These are phyloP conservation scores for Hirsutella minnesotensis DNA, from an alignment of 2,329 filamentous ascomycete species.

Conservation along the genomic window DNA sequence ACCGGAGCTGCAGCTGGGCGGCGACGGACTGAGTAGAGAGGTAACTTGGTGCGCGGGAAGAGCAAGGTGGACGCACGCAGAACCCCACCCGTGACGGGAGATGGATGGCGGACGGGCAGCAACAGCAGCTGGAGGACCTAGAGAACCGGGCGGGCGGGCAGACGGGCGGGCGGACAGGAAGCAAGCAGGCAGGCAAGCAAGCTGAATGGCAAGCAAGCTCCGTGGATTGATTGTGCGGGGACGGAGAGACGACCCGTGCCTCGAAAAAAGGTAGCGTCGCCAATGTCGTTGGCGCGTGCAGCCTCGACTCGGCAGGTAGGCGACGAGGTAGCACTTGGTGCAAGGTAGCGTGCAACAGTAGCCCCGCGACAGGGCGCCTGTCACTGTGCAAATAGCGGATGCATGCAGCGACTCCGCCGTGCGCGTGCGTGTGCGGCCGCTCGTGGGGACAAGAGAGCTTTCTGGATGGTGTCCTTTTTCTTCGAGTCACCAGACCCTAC, in stretches of 20 bases:
- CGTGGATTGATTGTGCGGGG: slow-evolving; percentile 12
- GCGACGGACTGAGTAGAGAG: background rate
- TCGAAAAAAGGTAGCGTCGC: slow-evolving; percentile 2
- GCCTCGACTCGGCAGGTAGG: slow-evolving; percentile 1
- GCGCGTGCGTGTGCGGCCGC: slow-evolving; percentile 1
- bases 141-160: slow-evolving; percentile 10
- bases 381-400: background rate
- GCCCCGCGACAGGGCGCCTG: background rate
- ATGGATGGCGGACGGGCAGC: slow-evolving; percentile 9
- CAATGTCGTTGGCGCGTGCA: slow-evolving; percentile 3
- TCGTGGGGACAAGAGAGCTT: background rate
- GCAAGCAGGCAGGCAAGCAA: slow-evolving; percentile 14
- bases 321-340: slow-evolving; percentile 1
- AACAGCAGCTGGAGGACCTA: slow-evolving; percentile 14
- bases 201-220: too few species aligned
- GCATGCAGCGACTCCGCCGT: background rate
- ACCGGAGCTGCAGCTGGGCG: slow-evolving; percentile 1
- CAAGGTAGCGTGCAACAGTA: background rate
- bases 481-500: slow-evolving; percentile 12
- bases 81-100: slow-evolving; percentile 9
- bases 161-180: slow-evolving; percentile 15
- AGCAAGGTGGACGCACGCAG: slow-evolving; percentile 2
- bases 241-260: slow-evolving; percentile 4
- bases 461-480: slow-evolving; percentile 6
- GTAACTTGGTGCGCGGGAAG: background rate